Evolutionary conservation across 2,329 filamentous ascomycete genomes (phyloP).

Genomic region (Epichloe aotearoae): DNA sequence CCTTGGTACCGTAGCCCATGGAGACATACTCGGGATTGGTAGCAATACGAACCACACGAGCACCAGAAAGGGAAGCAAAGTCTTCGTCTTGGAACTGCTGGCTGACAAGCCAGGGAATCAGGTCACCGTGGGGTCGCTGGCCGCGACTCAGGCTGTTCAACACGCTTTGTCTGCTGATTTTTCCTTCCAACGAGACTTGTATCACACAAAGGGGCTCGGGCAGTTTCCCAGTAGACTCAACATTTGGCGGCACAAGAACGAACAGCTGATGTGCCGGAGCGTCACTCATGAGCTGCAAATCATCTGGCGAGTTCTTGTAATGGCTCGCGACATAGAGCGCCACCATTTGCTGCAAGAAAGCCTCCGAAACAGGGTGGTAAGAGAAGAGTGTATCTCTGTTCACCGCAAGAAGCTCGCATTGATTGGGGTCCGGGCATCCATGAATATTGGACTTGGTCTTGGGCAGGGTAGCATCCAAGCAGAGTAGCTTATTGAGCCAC

Average conservation of each 20-base stretch:
- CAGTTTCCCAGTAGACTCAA: slow-evolving; percentile 62
- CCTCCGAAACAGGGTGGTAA: slow-evolving; percentile 92
- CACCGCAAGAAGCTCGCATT: slow-evolving; percentile 85
- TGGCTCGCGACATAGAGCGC: slow-evolving; percentile 92
- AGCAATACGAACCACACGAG: slow-evolving; percentile 83
- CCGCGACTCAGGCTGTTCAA: slow-evolving; percentile 81
- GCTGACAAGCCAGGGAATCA: slow-evolving; percentile 95
- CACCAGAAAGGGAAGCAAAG: slow-evolving; percentile 85
- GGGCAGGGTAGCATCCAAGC: slow-evolving; percentile 82
- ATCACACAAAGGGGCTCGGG: slow-evolving; percentile 92
- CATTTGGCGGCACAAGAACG: slow-evolving; percentile 77
- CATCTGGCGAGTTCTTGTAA: slow-evolving; percentile 97
- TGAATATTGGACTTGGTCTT: slow-evolving; percentile 57
- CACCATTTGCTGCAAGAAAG: slow-evolving; percentile 97
- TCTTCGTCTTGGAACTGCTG: slow-evolving; percentile 98
- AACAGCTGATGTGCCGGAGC: slow-evolving; percentile 94
- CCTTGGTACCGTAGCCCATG: slow-evolving; percentile 89
- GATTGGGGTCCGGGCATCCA: slow-evolving; percentile 78
- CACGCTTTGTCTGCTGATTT: slow-evolving; percentile 87
- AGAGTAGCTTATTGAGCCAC: slow-evolving; percentile 90
- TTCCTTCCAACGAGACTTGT: slow-evolving; percentile 86
- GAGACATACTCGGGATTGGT: slow-evolving; percentile 86
- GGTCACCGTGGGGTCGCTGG: slow-evolving; percentile 75
- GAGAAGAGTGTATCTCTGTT: slow-evolving; percentile 97
- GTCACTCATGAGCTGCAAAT: slow-evolving; percentile 97